phyloP scores from a whole-genome alignment of 176 grass and related monocot species.

The Oryza rufipogon region DNA sequence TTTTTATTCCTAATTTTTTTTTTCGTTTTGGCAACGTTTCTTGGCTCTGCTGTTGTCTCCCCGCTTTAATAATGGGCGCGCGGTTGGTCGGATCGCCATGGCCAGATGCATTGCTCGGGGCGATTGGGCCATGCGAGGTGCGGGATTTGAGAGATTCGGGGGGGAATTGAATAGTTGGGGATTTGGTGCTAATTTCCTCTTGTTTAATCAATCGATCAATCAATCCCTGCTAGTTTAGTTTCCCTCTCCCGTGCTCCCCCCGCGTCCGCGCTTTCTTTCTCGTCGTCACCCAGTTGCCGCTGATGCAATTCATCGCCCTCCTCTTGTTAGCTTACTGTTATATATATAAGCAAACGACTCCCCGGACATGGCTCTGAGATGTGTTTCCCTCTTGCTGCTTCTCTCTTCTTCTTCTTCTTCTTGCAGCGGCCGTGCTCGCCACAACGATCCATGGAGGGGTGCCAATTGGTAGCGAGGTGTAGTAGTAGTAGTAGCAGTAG shows the following conservation, averaged over 20 bases:
- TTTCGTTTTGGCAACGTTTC: slow-evolving; percentile 34
- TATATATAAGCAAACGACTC: slow-evolving; percentile 59
- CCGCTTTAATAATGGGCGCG: slow-evolving; percentile 50
- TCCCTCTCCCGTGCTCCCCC: slow-evolving; percentile 3
- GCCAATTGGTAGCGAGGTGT: slow-evolving; percentile 27
- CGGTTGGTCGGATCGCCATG: slow-evolving; percentile 28
- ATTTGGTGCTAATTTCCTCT: slow-evolving; percentile 52
- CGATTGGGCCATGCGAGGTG: slow-evolving; percentile 40
- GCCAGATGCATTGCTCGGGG: slow-evolving; percentile 57
- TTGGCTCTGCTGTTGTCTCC: slow-evolving; percentile 7
- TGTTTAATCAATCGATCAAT: slow-evolving; percentile 46
- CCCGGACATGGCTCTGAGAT: slow-evolving; percentile 38
- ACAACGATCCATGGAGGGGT: slow-evolving; percentile 48
- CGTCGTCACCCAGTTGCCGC: slow-evolving; percentile 27
- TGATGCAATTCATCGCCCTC: slow-evolving; percentile 42
- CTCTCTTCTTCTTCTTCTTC: slow-evolving; percentile 19
- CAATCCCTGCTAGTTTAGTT: background rate
- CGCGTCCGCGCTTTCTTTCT: slow-evolving; percentile 39
- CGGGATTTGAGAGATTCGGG: slow-evolving; percentile 53
- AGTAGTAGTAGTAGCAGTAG: background rate
- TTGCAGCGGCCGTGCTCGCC: slow-evolving; percentile 25
- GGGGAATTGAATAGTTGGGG: slow-evolving; percentile 40
- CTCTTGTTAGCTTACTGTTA: slow-evolving; percentile 45
- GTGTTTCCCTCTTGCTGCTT: slow-evolving; percentile 31
- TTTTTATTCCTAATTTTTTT: background rate